Base-by-base conservation (phyloP, 202 grass and related monocot species). In the Schoenoplectus triqueter region DNA sequence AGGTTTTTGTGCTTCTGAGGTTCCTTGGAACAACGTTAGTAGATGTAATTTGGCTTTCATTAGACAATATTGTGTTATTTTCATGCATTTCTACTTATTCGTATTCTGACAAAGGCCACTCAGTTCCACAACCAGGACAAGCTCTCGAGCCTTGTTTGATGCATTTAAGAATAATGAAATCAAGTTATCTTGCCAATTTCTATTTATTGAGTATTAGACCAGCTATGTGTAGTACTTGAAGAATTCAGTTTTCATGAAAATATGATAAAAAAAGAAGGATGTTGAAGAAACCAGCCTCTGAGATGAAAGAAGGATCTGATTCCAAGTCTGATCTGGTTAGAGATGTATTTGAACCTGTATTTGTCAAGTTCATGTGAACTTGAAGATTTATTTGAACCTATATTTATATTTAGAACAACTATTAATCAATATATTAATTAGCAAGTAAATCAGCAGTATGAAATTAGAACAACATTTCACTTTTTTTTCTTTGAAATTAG, bases 231-330 rank as follows among this genome's bases (percentile, higher is more conserved):
- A 31, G 41, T 77, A 57, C 31, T 77, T 15, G 21, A 84, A 54
- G 47, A 3, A 18, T 4, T 14, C 56, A 14, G 20, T 81, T 79
- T 40, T 31, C 11, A 61, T 10, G 7, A 22, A 85, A 15, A 74
- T 80, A 40, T 76, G 62, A 21, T 52, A 86, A 85, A 82, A 45
- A 92, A 95, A 46, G 91, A 92, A 73, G 95, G 95, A 22, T 88
- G 5, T 92, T 95, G 56, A 10, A 68, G 80, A 47, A 95, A 95
- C 92, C 91, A 98, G 64, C 92, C 90, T 59, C 92, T 81, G 42
- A 98, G 88, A 82, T 98, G 92, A 90, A 98, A 88, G 83, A 98
- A 95, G 77, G 93, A 95, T 85, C 90, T 89, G 71, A 87, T 89
- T 47, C n/a, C 95, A 60, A 98, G 87, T 85, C 95, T 93, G 63